Evolutionary conservation across 2,329 filamentous ascomycete species (phyloP), one percentile per base, ranked within the genome.

Genomic region (Aspergillus novofumigatus): DNA sequence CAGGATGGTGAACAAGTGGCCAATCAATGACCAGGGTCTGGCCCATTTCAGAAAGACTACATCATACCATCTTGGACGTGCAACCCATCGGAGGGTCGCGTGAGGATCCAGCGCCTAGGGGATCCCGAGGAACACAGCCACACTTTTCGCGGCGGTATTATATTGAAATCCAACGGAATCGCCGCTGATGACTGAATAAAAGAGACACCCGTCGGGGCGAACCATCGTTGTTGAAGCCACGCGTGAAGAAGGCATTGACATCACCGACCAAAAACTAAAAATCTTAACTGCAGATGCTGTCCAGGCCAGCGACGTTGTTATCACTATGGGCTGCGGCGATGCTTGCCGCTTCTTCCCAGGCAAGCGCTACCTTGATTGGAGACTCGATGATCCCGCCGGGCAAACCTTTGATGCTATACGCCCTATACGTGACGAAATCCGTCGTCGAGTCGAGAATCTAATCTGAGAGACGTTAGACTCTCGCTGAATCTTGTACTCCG

Each of bases 111-210:
- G 89, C 90, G 1, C 79, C 90, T 0, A 96, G 81, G 0, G 91
- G 23, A 96, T 92, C 0, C 89, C 91, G 1, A 96, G 80, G 67
- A 95, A 96, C 1, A 91, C 89, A 0, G 84, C 91, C 1, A 96
- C 91, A 56, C 88, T 91, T 47, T 85, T 87, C 7, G 92, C 90
- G 1, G 92, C 89, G 0, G 81, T 81, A 0, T 79, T 70, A 72
- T 94, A 95, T 0, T 80, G 70, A 20, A 85, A 74, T 2, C 60
- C 58, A 17, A 77, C 72, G 62, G 64, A 72, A 50, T 78, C 74
- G 5, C 75, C 67, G 65, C 86, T 83, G 65, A 95, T 87, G 45
- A 92, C 75, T 83, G 77, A 67, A 95, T 85, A 74, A 88, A 90
- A 59, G 88, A 78, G 32, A 90, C 73, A 2, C 86, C 84, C 17